Evolutionary conservation across 352 stramenopile species (phyloP), one percentile per base, ranked within the genome.

Genomic region (Globisporangium orthogonon): DNA sequence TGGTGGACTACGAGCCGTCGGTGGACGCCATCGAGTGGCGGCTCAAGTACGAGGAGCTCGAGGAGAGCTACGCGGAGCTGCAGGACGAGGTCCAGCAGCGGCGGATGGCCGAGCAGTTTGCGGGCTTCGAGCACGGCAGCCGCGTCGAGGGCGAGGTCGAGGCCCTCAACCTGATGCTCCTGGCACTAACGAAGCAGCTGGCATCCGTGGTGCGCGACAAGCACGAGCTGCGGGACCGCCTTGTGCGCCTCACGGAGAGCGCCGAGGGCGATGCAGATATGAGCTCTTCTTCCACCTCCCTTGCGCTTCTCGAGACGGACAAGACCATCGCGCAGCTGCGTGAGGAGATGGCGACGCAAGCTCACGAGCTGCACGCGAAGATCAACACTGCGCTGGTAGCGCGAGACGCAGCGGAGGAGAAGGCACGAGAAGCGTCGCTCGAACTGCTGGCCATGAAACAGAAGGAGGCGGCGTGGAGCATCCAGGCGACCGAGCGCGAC

Each of bases 11-110:
- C 54, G 63, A 83, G 18, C 83, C 82, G 28, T 83, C 79, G 30
- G 63, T 71, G 13, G 82, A 91, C 61, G 79, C 84, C 18, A 87
- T 94, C 48, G 82, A 91, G 57, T 94, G 82, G 84, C 69, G 82
- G 17, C 76, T 91, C 58, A 94, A 90, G 60, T 91, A 86, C 52
- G 84, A 93, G 63, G 78, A 93, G 50, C 64, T 91, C 39, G 74
- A 90, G 54, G 75, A 91, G 49, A 67, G 69, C 5, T 79, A 79
- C 23, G 48, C 62, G 2, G 67, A 82, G 40, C 61, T 89, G 1
- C 75, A 90, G 53, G 70, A 87, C 0, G 69, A 74, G 31, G 15
- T 81, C 40, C 61, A 77, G 35, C 62, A 66, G 14, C 54, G 48
- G 52, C 52, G 61, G 14, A 50, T 66, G 31, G 43, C 39, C 3